Percentiles rank a stretch among this genome's conserved stretches.
Conservation (phyloP, 2,329 filamentous ascomycete species). For the Hymenotorrendiella dingleyae region DNA sequence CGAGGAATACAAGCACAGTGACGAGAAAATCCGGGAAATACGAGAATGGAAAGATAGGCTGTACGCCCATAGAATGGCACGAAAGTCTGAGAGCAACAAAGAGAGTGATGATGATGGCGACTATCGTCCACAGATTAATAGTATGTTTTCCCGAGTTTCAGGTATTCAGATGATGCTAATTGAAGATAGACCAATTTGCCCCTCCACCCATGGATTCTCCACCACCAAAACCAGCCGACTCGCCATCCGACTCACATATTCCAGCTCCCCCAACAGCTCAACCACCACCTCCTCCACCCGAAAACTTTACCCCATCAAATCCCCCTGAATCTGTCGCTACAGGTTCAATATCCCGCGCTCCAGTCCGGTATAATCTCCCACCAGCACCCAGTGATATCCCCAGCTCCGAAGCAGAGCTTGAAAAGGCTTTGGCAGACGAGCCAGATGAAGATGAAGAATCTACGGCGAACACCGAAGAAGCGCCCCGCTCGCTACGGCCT, state of each 20-base stretch:
- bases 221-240: conserved; percentile 18
- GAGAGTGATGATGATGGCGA: conserved; percentile 42
- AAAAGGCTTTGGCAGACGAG: conserved; percentile 37
- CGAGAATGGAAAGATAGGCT: conserved; percentile 80
- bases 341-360: conserved; percentile 69
- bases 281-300: conserved; percentile 25
- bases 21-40: conserved; percentile 74
- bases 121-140: conserved; percentile 36
- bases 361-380: conserved; percentile 64
- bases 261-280: conserved; percentile 16
- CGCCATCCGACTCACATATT: conserved; percentile 16
- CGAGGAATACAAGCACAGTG: conserved; percentile 76
- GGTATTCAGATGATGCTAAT: conserved; percentile 10
- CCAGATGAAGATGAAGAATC: conserved; percentile 33
- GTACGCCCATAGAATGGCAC: conserved; percentile 60
- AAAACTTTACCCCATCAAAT: conserved; percentile 29
- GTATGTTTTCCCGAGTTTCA: conserved; percentile 32
- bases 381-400: conserved; percentile 45
- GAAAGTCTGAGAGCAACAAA: conserved; percentile 40
- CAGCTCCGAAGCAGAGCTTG: conserved; percentile 45
- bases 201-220: conserved; percentile 41
- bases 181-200: conserved; percentile 48
- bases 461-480: conserved; percentile 30
- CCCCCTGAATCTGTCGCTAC: conserved; percentile 29
- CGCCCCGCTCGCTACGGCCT: conserved; percentile 57